Percentiles rank a stretch among this genome's conserved stretches.
These are phyloP conservation scores for Diplodia sapinea DNA, from an alignment of 2,329 filamentous ascomycete species.

Conservation along the genomic window DNA sequence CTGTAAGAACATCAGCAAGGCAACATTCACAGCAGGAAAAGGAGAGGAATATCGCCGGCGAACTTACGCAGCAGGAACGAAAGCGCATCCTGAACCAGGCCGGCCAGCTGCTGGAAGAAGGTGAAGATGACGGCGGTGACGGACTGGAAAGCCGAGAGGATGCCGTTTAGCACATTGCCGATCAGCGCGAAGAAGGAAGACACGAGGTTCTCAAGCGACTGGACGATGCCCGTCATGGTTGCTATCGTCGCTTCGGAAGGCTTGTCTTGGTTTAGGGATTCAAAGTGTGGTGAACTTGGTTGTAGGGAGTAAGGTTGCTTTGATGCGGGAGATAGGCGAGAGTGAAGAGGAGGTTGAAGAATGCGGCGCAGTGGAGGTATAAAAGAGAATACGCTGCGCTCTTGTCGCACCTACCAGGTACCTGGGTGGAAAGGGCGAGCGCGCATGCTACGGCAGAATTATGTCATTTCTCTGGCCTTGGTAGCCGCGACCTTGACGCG, in stretches of 20 bases:
- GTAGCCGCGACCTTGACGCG: conserved; percentile 6
- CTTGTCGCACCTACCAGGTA: background rate
- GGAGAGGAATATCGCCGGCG: too few relatives aligned
- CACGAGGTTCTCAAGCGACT: conserved; percentile 26
- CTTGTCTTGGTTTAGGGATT: background rate
- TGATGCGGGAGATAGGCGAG: background rate
- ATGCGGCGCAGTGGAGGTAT: background rate
- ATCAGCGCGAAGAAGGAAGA: conserved; percentile 27
- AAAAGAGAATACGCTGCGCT: background rate
- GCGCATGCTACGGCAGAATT: conserved; percentile 23
- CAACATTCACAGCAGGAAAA: too few relatives aligned
- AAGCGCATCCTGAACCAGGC: conserved; percentile 9
- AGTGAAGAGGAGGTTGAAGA: conserved; percentile 4
- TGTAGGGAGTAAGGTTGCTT: background rate
- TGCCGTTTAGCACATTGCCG: conserved; percentile 16
- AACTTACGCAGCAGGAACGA: conserved; percentile 20
- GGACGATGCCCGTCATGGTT: conserved; percentile 14
- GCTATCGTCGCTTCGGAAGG: background rate
- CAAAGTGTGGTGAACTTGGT: background rate
- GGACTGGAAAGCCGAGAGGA: conserved; percentile 20
- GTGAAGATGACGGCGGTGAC: conserved; percentile 13
- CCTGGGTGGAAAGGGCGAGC: background rate
- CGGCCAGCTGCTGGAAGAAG: conserved; percentile 20
- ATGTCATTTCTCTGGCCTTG: conserved; percentile 17
- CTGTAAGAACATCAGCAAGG: conserved; percentile 1